Conservation (phyloP, 257 asterid species). For the Penstemon newberryi region DNA sequence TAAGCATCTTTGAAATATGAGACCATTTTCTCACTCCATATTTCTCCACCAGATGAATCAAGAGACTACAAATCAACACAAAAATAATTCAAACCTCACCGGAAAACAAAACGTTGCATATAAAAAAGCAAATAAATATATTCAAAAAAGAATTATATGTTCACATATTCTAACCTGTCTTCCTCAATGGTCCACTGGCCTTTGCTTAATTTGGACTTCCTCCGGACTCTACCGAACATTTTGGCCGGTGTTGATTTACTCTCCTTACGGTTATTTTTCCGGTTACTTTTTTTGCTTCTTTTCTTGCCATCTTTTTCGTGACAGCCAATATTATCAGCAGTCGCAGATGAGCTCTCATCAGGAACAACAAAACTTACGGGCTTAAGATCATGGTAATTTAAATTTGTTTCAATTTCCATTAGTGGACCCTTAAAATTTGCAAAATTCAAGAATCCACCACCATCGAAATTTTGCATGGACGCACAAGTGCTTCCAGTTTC, state of each 20-base stretch:
- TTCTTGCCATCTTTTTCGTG: slow-evolving; percentile 21
- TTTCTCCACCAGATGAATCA: slow-evolving; percentile 67
- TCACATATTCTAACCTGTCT: slow-evolving; percentile 39
- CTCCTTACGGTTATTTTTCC: slow-evolving; percentile 13
- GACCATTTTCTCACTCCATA: slow-evolving; percentile 87
- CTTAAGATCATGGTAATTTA: slow-evolving; percentile 28
- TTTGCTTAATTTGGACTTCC: slow-evolving; percentile 59
- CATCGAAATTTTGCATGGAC: slow-evolving; percentile 35
- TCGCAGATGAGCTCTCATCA: slow-evolving; percentile 63
- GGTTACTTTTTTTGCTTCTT: slow-evolving; percentile 19
- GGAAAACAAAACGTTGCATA: too few species aligned
- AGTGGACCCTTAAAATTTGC: slow-evolving; percentile 30
- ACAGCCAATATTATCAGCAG: slow-evolving; percentile 39
- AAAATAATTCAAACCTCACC: background rate
- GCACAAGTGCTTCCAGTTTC: slow-evolving; percentile 30
- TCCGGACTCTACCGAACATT: slow-evolving; percentile 34
- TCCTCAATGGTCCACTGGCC: slow-evolving; percentile 97
- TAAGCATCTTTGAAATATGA: slow-evolving; percentile 64
- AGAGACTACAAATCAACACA: slow-evolving; percentile 38
- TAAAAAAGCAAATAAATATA: background rate
- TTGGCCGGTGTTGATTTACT: slow-evolving; percentile 27
- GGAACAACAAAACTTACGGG: slow-evolving; percentile 39
- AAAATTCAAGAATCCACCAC: slow-evolving; percentile 35
- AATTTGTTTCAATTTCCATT: slow-evolving; percentile 31
- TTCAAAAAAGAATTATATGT: background rate